phyloP scores from a whole-genome alignment of 2,329 filamentous ascomycete genomes.

The Diaporthe capsici region DNA sequence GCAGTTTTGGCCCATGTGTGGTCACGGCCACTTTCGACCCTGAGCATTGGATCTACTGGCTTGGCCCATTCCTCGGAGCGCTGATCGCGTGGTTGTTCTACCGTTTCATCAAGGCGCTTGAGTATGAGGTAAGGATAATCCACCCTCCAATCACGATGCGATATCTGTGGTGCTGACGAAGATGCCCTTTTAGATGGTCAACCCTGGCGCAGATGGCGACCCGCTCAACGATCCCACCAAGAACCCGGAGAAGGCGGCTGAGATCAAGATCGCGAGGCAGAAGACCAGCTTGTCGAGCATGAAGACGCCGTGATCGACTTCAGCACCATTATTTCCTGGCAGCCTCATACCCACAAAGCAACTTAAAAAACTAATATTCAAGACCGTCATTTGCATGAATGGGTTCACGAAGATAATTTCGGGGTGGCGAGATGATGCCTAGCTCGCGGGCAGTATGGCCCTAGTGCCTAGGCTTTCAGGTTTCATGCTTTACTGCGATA shows the following conservation, averaged over 20 bases:
- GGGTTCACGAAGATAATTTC: conserved; percentile 18
- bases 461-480: conserved; percentile 2
- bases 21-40: conserved; percentile 56
- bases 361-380: conserved; percentile 26
- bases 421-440: background rate
- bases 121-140: conserved; percentile 56
- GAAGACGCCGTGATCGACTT: conserved; percentile 8
- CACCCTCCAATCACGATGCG: background rate
- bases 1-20: conserved; percentile 65
- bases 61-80: conserved; percentile 66
- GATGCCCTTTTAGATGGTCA: conserved; percentile 55
- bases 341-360: background rate
- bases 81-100: conserved; percentile 65
- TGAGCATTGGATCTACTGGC: conserved; percentile 70
- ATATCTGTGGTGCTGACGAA: background rate
- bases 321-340: background rate
- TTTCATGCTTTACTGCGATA: conserved; percentile 9
- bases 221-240: conserved; percentile 58
- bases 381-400: conserved; percentile 29
- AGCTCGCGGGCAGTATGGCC: conserved; percentile 10
- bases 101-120: conserved; percentile 63
- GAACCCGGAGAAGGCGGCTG: conserved; percentile 57
- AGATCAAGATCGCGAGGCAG: conserved; percentile 38
- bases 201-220: conserved; percentile 62
- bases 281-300: conserved; percentile 36